phyloP scores from a whole-genome alignment of 2,329 filamentous ascomycete genomes.

The Aspergillus ochraceoroseus region DNA sequence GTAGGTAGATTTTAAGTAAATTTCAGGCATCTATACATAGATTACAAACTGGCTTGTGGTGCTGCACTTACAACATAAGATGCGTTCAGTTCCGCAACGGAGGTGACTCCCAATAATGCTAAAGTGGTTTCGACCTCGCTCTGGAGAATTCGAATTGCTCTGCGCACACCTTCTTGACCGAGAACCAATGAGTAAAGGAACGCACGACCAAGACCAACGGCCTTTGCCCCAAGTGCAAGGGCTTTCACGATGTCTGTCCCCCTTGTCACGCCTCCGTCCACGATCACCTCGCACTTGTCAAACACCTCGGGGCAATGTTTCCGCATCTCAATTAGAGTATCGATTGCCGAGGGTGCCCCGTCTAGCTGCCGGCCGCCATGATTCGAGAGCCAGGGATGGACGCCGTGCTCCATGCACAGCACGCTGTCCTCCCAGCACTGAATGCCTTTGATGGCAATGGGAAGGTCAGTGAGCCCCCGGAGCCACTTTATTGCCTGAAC shows the following conservation, averaged over 20 bases:
- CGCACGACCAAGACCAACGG: conserved; percentile 4
- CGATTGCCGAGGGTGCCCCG: conserved; percentile 3
- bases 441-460: conserved; percentile 11
- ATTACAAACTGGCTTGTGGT: too few species aligned
- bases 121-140: conserved; percentile 10
- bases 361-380: conserved; percentile 12
- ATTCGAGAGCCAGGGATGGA: conserved; percentile 11
- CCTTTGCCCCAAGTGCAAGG: conserved; percentile 5
- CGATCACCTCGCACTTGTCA: conserved; percentile 3
- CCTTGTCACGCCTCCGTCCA: conserved; percentile 7
- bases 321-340: conserved; percentile 5
- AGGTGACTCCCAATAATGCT: conserved; percentile 6
- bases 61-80: too few species aligned
- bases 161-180: conserved; percentile 1
- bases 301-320: conserved; percentile 5
- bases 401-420: conserved; percentile 5
- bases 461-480: conserved; percentile 5
- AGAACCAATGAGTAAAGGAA: conserved; percentile 5
- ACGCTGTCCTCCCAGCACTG: conserved; percentile 9
- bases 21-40: too few species aligned
- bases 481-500: conserved; percentile 1
- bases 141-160: conserved; percentile 8
- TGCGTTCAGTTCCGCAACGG: conserved; percentile 1
- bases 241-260: conserved; percentile 10
- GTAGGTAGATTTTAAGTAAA: too few species aligned